Evolutionary conservation across 176 grass and related monocot genomes (phyloP), one percentile per base, ranked within the genome.

Genomic region (Leersia perrieri): DNA sequence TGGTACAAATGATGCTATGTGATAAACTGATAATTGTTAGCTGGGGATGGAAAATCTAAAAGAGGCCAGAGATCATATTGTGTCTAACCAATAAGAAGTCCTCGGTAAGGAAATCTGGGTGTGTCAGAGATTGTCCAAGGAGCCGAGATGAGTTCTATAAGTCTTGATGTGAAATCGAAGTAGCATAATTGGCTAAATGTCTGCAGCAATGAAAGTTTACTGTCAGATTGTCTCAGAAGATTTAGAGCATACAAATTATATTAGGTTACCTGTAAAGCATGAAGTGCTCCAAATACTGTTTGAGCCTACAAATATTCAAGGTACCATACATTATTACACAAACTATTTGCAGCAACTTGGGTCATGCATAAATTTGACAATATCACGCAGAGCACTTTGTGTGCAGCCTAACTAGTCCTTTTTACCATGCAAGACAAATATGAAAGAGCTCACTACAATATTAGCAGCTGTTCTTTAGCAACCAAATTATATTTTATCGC

Each of bases 251-350:
- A 72, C 65, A 73, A 18, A 60, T 79, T 16, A 22, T 80, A 42
- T 55, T 32, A 88, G 73, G 41, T 93, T 95, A 98, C 95, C 88
- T 98, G 79, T 33, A 98, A 91, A 42, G 88, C 92, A 79, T 98
- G 90, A 77, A 98, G 81, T 83, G 92, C 92, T 69, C 95, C 95
- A 63, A 86, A 98, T 80, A 98, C 86, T 73, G 95, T 98, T 91
- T 88, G 84, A 87, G 95, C 90, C 95, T 98, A 75, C 66, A 98
- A 88, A 85, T 73, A 66, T 83, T 71, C 58, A 68, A 87, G 40
- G 34, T 57, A 23, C 20, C 29, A 73, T 81, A 27, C 75, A 41
- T 86, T 79, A 57, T 32, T 66, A 65, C 18, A 32, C 40, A 72
- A 77, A 61, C 25, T 27, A 65, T 41, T 79, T 49, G 16, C 9